phyloP scores from a whole-genome alignment of 176 grass and related monocot genomes.

The Aegilops longissima region DNA sequence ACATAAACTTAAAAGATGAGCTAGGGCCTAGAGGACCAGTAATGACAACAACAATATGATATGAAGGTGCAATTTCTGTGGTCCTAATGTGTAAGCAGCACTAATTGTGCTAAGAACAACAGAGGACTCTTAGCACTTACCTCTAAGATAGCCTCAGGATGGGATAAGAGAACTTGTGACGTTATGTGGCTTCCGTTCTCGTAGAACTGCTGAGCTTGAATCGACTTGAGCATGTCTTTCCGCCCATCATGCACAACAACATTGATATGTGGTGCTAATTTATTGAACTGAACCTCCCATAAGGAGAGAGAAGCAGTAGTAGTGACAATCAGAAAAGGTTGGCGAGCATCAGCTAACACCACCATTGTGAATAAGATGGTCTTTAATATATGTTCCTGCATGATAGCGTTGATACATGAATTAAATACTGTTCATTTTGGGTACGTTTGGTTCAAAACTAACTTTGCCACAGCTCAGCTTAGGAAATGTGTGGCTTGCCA shows the following conservation, averaged over 20 bases:
- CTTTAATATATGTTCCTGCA: conserved; percentile 67
- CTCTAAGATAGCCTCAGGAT: conserved; percentile 65
- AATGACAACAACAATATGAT: background rate
- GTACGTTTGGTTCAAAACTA: background rate
- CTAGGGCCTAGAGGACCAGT: background rate
- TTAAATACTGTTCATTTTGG: background rate
- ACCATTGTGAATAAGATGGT: conserved; percentile 51
- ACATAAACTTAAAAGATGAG: background rate
- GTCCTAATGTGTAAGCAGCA: background rate
- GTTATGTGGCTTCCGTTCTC: conserved; percentile 37
- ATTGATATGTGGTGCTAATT: conserved; percentile 64
- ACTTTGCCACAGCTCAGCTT: background rate
- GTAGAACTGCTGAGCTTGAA: conserved; percentile 54
- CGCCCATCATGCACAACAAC: conserved; percentile 59
- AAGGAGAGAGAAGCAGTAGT: conserved; percentile 44
- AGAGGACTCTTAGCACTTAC: conserved; percentile 30
- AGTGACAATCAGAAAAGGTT: conserved; percentile 71
- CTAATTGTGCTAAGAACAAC: conserved; percentile 1
- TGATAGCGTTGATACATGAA: background rate
- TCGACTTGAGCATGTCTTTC: conserved; percentile 44
- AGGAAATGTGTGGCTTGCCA: background rate
- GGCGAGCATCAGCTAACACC: conserved; percentile 37
- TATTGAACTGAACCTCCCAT: conserved; percentile 66
- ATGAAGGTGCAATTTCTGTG: background rate
- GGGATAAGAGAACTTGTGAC: conserved; percentile 72